Base-by-base conservation (phyloP, 352 stramenopile species). In the Phytophthora sojae region DNA sequence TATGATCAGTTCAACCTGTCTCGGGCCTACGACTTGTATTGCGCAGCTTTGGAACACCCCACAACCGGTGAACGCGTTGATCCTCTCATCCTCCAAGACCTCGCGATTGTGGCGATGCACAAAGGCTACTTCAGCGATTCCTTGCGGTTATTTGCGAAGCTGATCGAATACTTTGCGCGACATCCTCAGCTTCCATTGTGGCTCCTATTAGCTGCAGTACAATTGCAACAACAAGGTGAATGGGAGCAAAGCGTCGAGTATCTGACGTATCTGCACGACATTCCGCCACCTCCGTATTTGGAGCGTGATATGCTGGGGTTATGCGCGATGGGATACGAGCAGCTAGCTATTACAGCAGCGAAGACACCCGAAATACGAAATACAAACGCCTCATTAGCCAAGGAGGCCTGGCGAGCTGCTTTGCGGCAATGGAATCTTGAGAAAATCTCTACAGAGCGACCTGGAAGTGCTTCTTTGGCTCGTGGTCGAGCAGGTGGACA, bases 21-120 rank as follows among this genome's bases (percentile, higher is more conserved):
- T 5, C 76, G 74, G 54, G 77, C 87, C 3, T 71, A 89, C 56
- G 77, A 89, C 9, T 32, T 80, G 19, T 93, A 91, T 60, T 81
- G 71, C 15, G 14, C 23, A 0, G 37, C 63, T 9, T 70, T 94
- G 2, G 57, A 81, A n/a, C 21, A 11, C 49, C 17, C 26, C 32
- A 15, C 51, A 17, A 54, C 37, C 12, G n/a, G 51, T 4, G 37
- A 70, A 14, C 42, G 53, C 9, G 25, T 44, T 15, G 82, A 93
- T 51, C 66, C 82, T 29, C 77, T 78, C 5, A 47, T 91, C 2
- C 68, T 94, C 3, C 81, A 91, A 21, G 87, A 93, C 29, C 52
- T 88, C 0, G 85, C 85, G 3, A 55, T 92, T 19, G 82, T 94
- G 42, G 73, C 83, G 53, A 88, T 94, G 80, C 85, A 94, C 15